Evolutionary conservation across 192 early-diverging fungal species (phyloP), one percentile per base, ranked within the genome.

Genomic region (Linderina pennispora): DNA sequence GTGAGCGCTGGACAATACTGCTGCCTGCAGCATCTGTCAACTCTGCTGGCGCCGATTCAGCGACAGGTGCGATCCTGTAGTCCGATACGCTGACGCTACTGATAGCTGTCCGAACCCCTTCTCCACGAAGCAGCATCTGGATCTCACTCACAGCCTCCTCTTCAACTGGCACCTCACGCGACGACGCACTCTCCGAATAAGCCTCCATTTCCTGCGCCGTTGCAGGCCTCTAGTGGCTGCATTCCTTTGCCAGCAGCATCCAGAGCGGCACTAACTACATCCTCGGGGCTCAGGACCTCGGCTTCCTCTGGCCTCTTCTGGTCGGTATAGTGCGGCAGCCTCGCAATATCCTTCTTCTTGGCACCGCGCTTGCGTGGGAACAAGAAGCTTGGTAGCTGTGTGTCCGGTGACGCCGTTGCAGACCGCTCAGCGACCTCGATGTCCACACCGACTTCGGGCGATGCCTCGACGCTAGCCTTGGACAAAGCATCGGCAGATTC

Each of bases 301-400:
- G 18, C 33, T 9, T n/a, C 23, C 43, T n/a, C 23, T n/a, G 23
- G n/a, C 32, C 18, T 5, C 17, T 52, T 41, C 10, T 16, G 36
- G 15, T 36, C 33, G 10, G 56, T 37, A 14, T 60, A 64, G 20
- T 64, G 67, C 26, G 67, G 67, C 20, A 71, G 23, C 3, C 67
- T 47, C 4, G 52, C 33, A 20, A 71, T 42, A 1, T 59, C 61
- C 15, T 41, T 45, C 23, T 56, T 63, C 19, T 41, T 50, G 0
- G 51, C 54, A 5, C 25, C 45, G 18, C 50, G 49, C 18, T 56
- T 50, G n/a, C 61, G 60, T 13, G 67, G 67, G 25, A 71, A 71
- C 44, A 71, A 32, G 47, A 63, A 71, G 25, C 55, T 59, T 9
- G 67, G 67, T 32, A 71, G 48, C 45, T 55, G 40, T 0, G 56